Conservation (phyloP, 2,329 filamentous ascomycete species). For the Neopestalotiopsis clavispora region DNA sequence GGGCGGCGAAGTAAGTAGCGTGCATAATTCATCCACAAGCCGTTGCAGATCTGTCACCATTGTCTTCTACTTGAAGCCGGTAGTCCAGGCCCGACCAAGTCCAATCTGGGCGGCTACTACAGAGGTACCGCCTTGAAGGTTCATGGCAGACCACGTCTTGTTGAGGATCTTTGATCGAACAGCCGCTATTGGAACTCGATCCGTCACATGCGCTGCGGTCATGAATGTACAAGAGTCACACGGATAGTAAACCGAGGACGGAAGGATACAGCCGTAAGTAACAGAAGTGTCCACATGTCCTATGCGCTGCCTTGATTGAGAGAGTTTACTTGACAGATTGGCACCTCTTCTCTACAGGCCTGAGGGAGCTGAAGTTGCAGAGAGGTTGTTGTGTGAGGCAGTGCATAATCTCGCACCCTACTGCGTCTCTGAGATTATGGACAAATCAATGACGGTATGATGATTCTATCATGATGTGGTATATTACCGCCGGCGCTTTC, state of each 20-base stretch:
- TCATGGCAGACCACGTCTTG: background rate
- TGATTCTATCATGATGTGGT: too few species aligned
- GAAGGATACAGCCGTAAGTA: constrained; percentile 20
- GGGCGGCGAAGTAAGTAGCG: background rate
- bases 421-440: background rate
- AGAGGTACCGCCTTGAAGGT: background rate
- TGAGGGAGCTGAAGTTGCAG: background rate
- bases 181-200: background rate
- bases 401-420: background rate
- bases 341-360: background rate
- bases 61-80: background rate
- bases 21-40: background rate
- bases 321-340: background rate
- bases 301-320: background rate
- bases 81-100: constrained; percentile 22
- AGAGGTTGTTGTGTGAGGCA: background rate
- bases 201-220: constrained; percentile 24
- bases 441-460: background rate
- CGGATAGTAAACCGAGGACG: constrained; percentile 19
- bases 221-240: constrained; percentile 23
- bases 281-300: background rate
- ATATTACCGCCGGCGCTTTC: too few species aligned
- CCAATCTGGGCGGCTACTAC: constrained; percentile 16
- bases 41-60: background rate
- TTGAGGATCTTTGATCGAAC: background rate